A percentile compares a stretch with the other conserved stretches of the same genome.
These are phyloP conservation scores for Solanum boliviense DNA, from an alignment of 257 asterid species.

Conservation along the genomic window DNA sequence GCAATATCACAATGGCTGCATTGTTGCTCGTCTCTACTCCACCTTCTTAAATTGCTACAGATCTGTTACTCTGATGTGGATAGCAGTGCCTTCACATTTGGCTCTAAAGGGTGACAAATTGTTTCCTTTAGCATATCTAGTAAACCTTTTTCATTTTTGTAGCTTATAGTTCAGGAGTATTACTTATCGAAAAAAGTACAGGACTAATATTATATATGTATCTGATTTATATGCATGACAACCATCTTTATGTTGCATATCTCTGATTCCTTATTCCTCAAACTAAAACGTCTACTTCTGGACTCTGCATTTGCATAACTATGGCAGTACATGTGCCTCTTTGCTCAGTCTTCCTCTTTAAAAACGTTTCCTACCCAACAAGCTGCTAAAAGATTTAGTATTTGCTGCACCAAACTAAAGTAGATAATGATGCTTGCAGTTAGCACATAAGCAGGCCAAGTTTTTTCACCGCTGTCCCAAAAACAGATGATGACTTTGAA, in stretches of 20 bases:
- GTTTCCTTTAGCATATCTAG: not conserved
- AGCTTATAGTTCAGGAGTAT: not conserved
- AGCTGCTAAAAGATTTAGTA: not conserved
- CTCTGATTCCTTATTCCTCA: not conserved
- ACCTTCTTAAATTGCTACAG: not conserved
- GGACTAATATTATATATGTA: not conserved
- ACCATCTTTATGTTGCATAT: not conserved
- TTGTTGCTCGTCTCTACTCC: not conserved
- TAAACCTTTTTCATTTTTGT: not conserved
- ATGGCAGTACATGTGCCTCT: not conserved
- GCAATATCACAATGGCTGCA: not conserved
- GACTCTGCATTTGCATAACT: not conserved
- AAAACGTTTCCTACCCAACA: not conserved
- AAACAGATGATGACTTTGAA: not conserved
- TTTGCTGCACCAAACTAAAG: not conserved
- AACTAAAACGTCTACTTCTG: not conserved
- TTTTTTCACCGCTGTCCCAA: not conserved
- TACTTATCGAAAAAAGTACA: not conserved
- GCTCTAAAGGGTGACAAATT: not conserved
- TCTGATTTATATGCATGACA: not conserved
- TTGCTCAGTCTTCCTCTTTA: not conserved
- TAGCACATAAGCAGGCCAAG: not conserved
- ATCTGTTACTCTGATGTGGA: not conserved
- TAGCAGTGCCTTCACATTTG: not conserved
- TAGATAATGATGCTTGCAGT: not conserved